A percentile compares a stretch with the other conserved stretches of the same genome.
phyloP scores from a whole-genome alignment of 2,329 filamentous ascomycete species.

The Pseudogymnoascus sp. region DNA sequence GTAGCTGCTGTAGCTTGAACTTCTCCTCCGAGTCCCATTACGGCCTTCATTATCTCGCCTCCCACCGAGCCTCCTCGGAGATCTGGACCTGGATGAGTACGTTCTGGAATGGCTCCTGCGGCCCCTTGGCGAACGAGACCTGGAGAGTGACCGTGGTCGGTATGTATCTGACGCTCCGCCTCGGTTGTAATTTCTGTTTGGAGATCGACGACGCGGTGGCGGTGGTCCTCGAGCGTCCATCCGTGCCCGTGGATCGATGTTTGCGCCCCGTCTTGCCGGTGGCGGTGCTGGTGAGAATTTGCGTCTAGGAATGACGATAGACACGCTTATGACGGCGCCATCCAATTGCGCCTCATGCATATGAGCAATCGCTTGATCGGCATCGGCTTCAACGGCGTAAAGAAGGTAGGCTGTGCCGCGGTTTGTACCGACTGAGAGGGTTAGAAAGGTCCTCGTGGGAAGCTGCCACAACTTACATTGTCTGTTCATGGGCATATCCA shows the following conservation, averaged over 20 bases:
- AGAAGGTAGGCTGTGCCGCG: slow-evolving; percentile 90
- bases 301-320: slow-evolving; percentile 29
- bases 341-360: slow-evolving; percentile 88
- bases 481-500: slow-evolving; percentile 85
- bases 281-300: slow-evolving; percentile 77
- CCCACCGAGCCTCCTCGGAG: slow-evolving; percentile 24
- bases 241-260: slow-evolving; percentile 44
- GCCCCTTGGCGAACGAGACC: slow-evolving; percentile 34
- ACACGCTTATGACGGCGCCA: slow-evolving; percentile 29
- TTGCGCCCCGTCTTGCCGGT: slow-evolving; percentile 53
- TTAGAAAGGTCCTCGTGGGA: slow-evolving; percentile 18
- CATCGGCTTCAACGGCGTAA: slow-evolving; percentile 66
- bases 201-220: slow-evolving; percentile 21
- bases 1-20: slow-evolving; percentile 55
- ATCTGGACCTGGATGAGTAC: slow-evolving; percentile 32
- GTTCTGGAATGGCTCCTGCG: slow-evolving; percentile 34
- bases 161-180: slow-evolving; percentile 24
- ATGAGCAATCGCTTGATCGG: slow-evolving; percentile 81
- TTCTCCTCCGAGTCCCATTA: slow-evolving; percentile 38
- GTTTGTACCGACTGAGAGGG: slow-evolving; percentile 66
- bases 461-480: slow-evolving; percentile 52
- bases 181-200: slow-evolving; percentile 21
- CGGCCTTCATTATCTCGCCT: slow-evolving; percentile 24
- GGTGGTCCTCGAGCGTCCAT: slow-evolving; percentile 18
- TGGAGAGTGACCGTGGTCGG: slow-evolving; percentile 30